Conservation (phyloP, 139 green algal species). For the Chlorella sp. region DNA sequence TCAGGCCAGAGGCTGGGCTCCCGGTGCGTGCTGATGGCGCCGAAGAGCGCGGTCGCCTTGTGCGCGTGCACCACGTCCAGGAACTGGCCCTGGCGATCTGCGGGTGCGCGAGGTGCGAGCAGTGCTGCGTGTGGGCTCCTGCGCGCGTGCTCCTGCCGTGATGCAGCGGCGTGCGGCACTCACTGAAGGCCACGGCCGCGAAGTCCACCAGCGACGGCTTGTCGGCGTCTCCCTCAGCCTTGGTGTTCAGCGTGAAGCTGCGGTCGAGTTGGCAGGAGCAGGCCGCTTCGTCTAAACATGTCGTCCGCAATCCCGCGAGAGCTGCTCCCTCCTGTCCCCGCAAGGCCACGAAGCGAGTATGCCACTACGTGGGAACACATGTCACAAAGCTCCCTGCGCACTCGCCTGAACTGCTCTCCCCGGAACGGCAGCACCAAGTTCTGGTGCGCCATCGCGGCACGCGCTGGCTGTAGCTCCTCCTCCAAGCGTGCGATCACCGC, state of each 20-base stretch:
- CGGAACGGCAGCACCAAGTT: slow-evolving; percentile 30
- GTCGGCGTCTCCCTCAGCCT: slow-evolving; percentile 9
- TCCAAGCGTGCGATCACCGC: too few species aligned
- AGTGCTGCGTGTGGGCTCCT: too few species aligned
- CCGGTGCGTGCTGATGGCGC: slow-evolving; percentile 18
- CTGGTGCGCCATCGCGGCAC: neutral
- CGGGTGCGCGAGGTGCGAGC: neutral
- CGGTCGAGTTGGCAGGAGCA: neutral
- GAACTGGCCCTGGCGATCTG: slow-evolving; percentile 20
- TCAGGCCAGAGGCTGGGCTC: slow-evolving; percentile 25
- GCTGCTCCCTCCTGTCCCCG: neutral
- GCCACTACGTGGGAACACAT: neutral
- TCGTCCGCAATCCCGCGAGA: too few species aligned
- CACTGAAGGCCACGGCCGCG: slow-evolving; percentile 20
- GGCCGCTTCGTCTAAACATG: neutral
- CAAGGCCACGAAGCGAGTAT: neutral
- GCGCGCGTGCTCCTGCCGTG: too few species aligned
- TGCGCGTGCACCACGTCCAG: slow-evolving; percentile 24
- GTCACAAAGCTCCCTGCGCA: neutral
- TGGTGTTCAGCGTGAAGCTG: slow-evolving; percentile 27
- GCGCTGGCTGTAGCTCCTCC: too few species aligned
- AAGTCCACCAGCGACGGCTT: slow-evolving; percentile 14
- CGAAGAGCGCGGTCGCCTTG: slow-evolving; percentile 31
- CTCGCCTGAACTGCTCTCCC: slow-evolving; percentile 38
- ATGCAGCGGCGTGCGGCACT: too few species aligned